phyloP scores from a whole-genome alignment of 169 alveolate species.

The Amoebophrya sp. region DNA sequence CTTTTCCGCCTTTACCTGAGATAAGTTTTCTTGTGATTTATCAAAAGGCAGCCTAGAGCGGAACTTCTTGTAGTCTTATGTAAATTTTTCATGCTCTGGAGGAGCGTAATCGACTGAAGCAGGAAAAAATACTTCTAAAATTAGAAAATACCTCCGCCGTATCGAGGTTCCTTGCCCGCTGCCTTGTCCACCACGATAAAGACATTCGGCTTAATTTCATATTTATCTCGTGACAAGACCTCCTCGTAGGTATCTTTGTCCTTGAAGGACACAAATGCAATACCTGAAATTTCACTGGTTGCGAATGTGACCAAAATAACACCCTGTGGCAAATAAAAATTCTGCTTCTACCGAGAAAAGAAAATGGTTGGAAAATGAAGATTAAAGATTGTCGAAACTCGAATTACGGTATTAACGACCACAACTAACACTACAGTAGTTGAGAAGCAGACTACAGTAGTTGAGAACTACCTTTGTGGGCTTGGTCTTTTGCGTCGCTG shows the following conservation, averaged over 20 bases:
- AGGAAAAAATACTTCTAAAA: too few species aligned
- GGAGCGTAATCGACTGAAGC: too few species aligned
- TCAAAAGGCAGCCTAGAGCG: too few species aligned
- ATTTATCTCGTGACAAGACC: neutral
- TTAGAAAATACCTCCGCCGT: too few species aligned
- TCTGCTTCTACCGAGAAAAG: neutral
- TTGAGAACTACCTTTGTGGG: constrained; percentile 23
- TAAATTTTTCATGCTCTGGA: too few species aligned
- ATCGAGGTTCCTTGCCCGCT: neutral
- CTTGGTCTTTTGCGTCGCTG: neutral
- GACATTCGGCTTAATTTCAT: neutral
- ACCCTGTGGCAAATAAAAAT: neutral
- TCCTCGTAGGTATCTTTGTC: constrained; percentile 1
- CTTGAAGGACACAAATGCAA: neutral
- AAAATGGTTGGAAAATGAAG: too few species aligned
- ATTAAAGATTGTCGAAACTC: neutral
- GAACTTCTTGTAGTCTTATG: too few species aligned
- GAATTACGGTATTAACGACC: neutral
- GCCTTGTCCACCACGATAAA: constrained; percentile 6
- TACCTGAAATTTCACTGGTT: neutral
- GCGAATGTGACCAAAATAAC: neutral
- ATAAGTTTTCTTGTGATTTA: too few species aligned
- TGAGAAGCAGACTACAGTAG: too few species aligned
- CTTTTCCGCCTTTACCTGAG: too few species aligned
- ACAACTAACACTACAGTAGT: neutral